A percentile compares a stretch with the other conserved stretches of the same genome.
Conservation (phyloP, 2,329 filamentous ascomycete species). For the Pseudogymnoascus sp. region DNA sequence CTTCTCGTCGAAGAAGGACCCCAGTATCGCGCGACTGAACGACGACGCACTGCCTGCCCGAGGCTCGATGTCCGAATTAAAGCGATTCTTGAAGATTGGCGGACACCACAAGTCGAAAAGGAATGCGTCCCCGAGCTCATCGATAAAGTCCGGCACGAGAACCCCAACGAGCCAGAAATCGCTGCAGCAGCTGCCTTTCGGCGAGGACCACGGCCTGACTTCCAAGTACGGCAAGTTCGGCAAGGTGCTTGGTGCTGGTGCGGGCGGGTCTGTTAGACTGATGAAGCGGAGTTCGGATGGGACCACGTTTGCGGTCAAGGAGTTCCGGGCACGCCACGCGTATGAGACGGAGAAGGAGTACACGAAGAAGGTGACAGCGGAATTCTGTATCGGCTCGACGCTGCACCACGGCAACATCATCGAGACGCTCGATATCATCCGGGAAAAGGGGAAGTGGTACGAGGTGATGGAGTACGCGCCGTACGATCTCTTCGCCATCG, state of each 20-base stretch:
- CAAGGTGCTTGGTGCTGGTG: constrained; percentile 85
- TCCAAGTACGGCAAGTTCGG: constrained; percentile 95
- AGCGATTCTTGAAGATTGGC: constrained; percentile 88
- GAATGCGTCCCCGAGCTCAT: constrained; percentile 52
- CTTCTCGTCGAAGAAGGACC: constrained; percentile 12
- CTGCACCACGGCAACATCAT: constrained; percentile 97
- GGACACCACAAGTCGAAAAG: constrained; percentile 55
- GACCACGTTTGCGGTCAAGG: constrained; percentile 93
- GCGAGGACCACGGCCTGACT: constrained; percentile 81
- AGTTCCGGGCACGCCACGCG: constrained; percentile 83
- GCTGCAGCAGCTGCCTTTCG: constrained; percentile 69
- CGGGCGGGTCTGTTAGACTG: constrained; percentile 85
- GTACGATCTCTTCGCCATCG: constrained; percentile 91
- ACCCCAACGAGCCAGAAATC: constrained; percentile 40
- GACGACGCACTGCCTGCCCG: constrained; percentile 47
- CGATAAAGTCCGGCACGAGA: constrained; percentile 41
- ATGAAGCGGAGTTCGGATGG: constrained; percentile 91
- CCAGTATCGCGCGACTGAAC: constrained; percentile 31
- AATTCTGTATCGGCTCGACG: constrained; percentile 96
- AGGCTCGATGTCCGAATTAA: constrained; percentile 87
- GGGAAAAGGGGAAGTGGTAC: constrained; percentile 91
- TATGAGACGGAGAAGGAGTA: constrained; percentile 95
- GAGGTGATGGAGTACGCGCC: constrained; percentile 99
- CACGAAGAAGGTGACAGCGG: constrained; percentile 94
- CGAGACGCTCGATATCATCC: constrained; percentile 91